Percentiles rank a stretch among this genome's conserved stretches.
phyloP scores from a whole-genome alignment of 2,329 filamentous ascomycete species.

The Plectosphaerella plurivora region DNA sequence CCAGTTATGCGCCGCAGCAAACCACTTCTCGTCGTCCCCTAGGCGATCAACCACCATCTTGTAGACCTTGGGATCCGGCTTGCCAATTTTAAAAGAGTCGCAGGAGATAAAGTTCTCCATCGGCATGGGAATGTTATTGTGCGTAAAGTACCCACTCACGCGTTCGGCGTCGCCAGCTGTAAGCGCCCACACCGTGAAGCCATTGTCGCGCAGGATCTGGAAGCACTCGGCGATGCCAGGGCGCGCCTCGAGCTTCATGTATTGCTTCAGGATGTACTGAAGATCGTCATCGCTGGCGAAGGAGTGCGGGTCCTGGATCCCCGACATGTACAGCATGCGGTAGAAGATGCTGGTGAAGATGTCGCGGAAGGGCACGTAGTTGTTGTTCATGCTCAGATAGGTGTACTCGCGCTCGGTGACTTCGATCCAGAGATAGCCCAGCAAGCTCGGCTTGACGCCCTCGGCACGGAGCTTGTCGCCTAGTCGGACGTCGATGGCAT shows the following conservation, averaged over 20 bases:
- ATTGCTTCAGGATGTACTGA: conserved; percentile 31
- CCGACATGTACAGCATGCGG: conserved; percentile 38
- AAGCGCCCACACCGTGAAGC: conserved; percentile 50
- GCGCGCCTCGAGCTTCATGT: conserved; percentile 28
- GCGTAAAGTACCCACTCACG: conserved; percentile 46
- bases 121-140: conserved; percentile 43
- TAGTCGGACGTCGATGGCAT: conserved; percentile 33
- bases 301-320: conserved; percentile 33
- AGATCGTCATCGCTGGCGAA: conserved; percentile 39
- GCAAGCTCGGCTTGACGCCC: conserved; percentile 33
- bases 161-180: conserved; percentile 45
- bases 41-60: conserved; percentile 35
- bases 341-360: conserved; percentile 42
- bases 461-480: conserved; percentile 32
- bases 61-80: conserved; percentile 45
- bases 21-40: conserved; percentile 40
- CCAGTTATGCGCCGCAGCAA: conserved; percentile 57
- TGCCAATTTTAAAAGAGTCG: conserved; percentile 41
- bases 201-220: conserved; percentile 32
- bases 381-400: conserved; percentile 38
- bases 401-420: conserved; percentile 45
- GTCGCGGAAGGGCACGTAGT: conserved; percentile 36
- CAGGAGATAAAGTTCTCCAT: conserved; percentile 47
- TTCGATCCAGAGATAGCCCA: conserved; percentile 44
- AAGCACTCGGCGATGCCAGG: conserved; percentile 36